Evolutionary conservation across 306 rosid species (phyloP).

Genomic region (Ormosia semicastrata): DNA sequence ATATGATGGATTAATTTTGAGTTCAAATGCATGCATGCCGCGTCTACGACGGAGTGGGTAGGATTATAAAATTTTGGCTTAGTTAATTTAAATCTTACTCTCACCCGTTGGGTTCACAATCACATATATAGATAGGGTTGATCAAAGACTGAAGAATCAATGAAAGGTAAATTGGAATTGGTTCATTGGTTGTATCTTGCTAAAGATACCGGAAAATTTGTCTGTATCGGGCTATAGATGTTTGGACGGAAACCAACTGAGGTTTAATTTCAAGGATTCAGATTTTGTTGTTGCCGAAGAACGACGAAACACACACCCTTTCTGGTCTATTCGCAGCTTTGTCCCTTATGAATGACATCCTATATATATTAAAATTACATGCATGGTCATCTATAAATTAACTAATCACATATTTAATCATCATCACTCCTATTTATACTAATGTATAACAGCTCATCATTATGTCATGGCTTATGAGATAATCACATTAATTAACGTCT

Average conservation of each 20-base stretch:
- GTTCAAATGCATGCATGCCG: conserved; percentile 39
- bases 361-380: conserved; percentile 10
- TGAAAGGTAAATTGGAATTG: conserved; percentile 25
- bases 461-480: conserved; percentile 10
- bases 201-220: conserved; percentile 41
- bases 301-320: conserved; percentile 44
- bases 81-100: background rate
- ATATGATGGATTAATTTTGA: background rate
- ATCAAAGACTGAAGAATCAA: conserved; percentile 1
- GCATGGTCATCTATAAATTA: conserved; percentile 13
- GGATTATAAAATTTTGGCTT: background rate
- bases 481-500: background rate
- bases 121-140: conserved; percentile 2
- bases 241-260: conserved; percentile 34
- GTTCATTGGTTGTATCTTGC: conserved; percentile 36
- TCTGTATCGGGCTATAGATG: conserved; percentile 20
- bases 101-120: conserved; percentile 9
- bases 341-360: conserved; percentile 37
- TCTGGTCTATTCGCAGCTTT: conserved; percentile 48
- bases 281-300: conserved; percentile 63
- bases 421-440: background rate
- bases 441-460: conserved; percentile 51
- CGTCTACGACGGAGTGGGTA: conserved; percentile 44
- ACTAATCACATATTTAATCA: conserved; percentile 25
- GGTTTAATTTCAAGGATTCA: conserved; percentile 54